These are phyloP conservation scores for Coemansia sp. DNA, from an alignment of 192 early-diverging fungal species.

Conservation along the genomic window DNA sequence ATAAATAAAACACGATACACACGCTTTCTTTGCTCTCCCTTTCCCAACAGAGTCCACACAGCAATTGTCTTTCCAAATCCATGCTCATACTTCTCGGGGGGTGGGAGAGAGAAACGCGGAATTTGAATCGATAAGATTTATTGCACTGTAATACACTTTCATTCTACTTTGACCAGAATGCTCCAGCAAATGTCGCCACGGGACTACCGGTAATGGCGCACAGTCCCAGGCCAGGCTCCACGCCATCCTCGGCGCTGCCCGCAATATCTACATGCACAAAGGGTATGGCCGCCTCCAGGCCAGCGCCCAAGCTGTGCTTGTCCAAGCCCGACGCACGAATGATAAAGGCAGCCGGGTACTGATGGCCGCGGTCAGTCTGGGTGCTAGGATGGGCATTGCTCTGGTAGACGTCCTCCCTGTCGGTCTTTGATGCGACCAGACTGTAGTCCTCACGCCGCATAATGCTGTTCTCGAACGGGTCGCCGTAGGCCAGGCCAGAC, in stretches of 20 bases:
- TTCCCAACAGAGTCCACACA: neutral
- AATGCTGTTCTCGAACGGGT: constrained; percentile 82
- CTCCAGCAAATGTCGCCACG: constrained; percentile 73
- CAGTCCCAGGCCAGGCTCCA: constrained; percentile 68
- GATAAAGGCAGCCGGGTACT: constrained; percentile 87
- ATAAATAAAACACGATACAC: neutral
- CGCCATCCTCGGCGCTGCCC: constrained; percentile 72
- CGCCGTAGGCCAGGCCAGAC: constrained; percentile 72
- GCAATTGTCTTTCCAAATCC: neutral
- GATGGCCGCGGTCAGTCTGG: constrained; percentile 79
- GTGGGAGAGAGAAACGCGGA: neutral
- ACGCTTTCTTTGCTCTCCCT: neutral
- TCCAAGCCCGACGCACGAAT: constrained; percentile 76
- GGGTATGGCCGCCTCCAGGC: constrained; percentile 63
- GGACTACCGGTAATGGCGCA: constrained; percentile 75
- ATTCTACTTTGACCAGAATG: constrained; percentile 62
- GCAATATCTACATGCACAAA: constrained; percentile 91
- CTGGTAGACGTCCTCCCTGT: constrained; percentile 83
- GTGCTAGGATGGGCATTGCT: constrained; percentile 76
- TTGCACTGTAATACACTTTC: neutral
- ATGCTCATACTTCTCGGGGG: neutral
- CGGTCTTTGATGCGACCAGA: constrained; percentile 64
- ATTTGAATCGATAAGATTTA: neutral
- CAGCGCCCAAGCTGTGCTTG: constrained; percentile 68
- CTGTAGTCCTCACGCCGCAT: constrained; percentile 80